Evolutionary conservation across 228 moss, liverwort and hornwort species (phyloP).

Genomic region (Sphagnum magellanicum): DNA sequence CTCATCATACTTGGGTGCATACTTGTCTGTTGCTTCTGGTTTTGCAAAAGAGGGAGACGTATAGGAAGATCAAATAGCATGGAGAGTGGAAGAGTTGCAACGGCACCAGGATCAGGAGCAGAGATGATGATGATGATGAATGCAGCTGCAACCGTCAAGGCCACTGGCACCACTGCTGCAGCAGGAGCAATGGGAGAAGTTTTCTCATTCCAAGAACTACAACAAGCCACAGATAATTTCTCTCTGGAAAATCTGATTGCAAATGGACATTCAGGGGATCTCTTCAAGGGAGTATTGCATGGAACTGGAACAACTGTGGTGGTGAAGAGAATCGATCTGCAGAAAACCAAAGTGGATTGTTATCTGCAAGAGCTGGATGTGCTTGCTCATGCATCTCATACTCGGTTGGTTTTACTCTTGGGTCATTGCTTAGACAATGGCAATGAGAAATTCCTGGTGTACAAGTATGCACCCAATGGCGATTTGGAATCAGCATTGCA

Average conservation of each 20-base stretch:
- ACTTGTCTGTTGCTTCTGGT: slow-evolving; percentile 49
- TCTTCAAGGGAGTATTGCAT: slow-evolving; percentile 73
- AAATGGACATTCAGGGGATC: slow-evolving; percentile 76
- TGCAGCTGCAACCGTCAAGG: not conserved
- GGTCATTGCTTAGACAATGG: slow-evolving; percentile 87
- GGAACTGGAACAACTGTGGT: slow-evolving; percentile 59
- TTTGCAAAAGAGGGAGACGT: slow-evolving; percentile 15
- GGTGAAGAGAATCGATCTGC: slow-evolving; percentile 73
- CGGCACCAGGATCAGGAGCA: slow-evolving; percentile 21
- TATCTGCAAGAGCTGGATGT: slow-evolving; percentile 89
- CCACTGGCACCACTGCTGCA: slow-evolving; percentile 24
- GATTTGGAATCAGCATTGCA: slow-evolving; percentile 84
- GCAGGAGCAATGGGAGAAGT: slow-evolving; percentile 72
- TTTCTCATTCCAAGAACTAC: slow-evolving; percentile 61
- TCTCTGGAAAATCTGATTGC: slow-evolving; percentile 52
- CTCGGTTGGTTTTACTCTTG: slow-evolving; percentile 60
- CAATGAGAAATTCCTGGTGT: slow-evolving; percentile 88
- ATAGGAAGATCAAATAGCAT: slow-evolving; percentile 2
- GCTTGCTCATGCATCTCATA: slow-evolving; percentile 59
- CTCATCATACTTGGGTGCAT: slow-evolving; percentile 58
- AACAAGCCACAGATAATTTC: slow-evolving; percentile 84
- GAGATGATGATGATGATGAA: slow-evolving; percentile 14
- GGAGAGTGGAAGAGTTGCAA: slow-evolving; percentile 16
- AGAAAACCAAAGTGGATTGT: slow-evolving; percentile 68
- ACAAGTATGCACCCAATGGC: slow-evolving; percentile 76